Base-by-base conservation (phyloP, 2,329 filamentous ascomycete genomes). In the Xylariales sp. region DNA sequence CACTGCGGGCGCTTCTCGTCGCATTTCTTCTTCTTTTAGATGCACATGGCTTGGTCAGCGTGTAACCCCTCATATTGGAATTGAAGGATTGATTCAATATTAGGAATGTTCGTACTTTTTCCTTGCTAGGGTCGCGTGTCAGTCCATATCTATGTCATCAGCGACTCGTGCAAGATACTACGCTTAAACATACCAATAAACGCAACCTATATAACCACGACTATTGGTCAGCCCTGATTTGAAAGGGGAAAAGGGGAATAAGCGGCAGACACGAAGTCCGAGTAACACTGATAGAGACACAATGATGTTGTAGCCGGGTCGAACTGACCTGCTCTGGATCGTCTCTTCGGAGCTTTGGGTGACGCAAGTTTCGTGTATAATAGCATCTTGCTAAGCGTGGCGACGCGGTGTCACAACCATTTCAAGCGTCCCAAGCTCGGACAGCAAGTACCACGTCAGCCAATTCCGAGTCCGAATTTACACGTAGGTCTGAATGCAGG, bases 311-410 rank as follows among this genome's bases (percentile, higher is more conserved):
- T 30, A 41, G 28, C 50, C 2, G 64, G 50, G 60, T 34, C 55
- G 58, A 56, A 83, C 84, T 80, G 78, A 88, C 86, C 86, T 76
- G 85, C 83, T 80, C 87, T 82, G n/a, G 87, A 89, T 63, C 87
- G 83, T 74, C 81, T 84, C 78, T 89, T 89, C 39, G 87, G 87
- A 52, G 82, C 80, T 78, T 88, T 89, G n/a, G 87, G 85, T 54
- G 83, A 77, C 65, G 87, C 87, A 57, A 85, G 78, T 76, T 82
- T 83, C n/a, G 86, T 87, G 75, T 88, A 89, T 52, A 89, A 77
- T 72, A 89, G 78, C 87, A 89, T 89, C 52, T 72, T 77, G 73
- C 70, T 65, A 71, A 39, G 52, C 48, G 64, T 66, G 39, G 67
- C 58, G 55, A 68, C 43, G 64, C 59, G 65, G 61, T 55, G 52